A percentile compares a stretch with the other conserved stretches of the same genome.
These are phyloP conservation scores for Gigaspora rosea DNA, from an alignment of 192 early-diverging fungal genomes.

Conservation along the genomic window DNA sequence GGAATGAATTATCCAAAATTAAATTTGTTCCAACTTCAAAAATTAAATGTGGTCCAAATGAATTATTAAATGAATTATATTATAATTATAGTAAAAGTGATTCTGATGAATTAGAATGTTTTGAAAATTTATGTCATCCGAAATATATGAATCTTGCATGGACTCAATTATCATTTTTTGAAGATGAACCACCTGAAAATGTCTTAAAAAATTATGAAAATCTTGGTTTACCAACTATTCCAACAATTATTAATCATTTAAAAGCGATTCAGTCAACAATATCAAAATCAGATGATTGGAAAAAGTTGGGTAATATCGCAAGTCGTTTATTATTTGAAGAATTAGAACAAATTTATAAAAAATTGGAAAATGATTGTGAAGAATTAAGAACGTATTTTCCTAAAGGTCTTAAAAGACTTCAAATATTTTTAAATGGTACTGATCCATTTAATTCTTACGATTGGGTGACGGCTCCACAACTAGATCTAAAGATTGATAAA, in stretches of 20 bases:
- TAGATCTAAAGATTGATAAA: neutral
- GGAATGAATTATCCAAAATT: neutral
- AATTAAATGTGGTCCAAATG: too few species aligned
- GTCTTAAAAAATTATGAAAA: neutral
- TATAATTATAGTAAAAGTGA: neutral
- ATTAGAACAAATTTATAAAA: neutral
- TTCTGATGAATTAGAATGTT: neutral
- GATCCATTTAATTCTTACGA: neutral
- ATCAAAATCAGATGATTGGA: neutral
- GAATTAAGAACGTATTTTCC: neutral
- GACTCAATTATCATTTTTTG: conserved; percentile 6
- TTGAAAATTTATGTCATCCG: neutral
- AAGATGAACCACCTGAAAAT: neutral
- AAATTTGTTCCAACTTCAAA: neutral
- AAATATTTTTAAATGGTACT: neutral
- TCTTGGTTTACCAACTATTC: neutral
- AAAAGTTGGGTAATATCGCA: neutral
- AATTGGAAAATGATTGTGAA: neutral
- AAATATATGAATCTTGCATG: neutral
- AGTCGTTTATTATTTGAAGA: neutral
- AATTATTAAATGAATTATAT: neutral
- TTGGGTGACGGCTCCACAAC: neutral
- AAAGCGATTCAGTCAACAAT: neutral
- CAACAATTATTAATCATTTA: neutral
- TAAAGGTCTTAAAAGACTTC: neutral